Conservation (phyloP, 2,329 filamentous ascomycete species). For the Cytospora mali region DNA sequence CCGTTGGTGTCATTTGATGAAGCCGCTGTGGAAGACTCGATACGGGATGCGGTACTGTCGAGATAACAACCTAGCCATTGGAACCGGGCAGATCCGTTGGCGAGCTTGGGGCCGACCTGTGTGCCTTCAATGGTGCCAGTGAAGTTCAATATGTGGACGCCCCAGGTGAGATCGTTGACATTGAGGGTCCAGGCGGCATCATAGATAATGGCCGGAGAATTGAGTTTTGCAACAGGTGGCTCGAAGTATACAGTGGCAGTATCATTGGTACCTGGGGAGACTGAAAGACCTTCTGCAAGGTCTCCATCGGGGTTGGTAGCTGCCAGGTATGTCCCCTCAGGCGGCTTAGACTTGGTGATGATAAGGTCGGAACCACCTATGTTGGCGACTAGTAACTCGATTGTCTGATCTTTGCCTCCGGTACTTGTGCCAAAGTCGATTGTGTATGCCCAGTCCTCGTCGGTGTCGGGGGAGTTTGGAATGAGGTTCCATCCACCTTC, state of each 20-base stretch:
- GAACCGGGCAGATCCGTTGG: slow-evolving; percentile 25
- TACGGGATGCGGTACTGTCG: slow-evolving; percentile 22
- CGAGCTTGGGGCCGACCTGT: slow-evolving; percentile 21
- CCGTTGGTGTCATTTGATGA: slow-evolving; percentile 26
- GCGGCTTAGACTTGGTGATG: slow-evolving; percentile 43
- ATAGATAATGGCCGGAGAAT: slow-evolving; percentile 32
- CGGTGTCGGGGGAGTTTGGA: slow-evolving; percentile 21
- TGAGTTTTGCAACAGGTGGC: slow-evolving; percentile 22
- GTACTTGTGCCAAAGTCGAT: slow-evolving; percentile 40
- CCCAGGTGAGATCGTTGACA: slow-evolving; percentile 28
- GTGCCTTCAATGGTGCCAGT: slow-evolving; percentile 21
- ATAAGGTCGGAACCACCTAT: slow-evolving; percentile 40
- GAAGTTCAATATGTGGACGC: slow-evolving; percentile 28
- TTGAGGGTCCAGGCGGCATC: slow-evolving; percentile 30
- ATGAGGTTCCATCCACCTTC: slow-evolving; percentile 37
- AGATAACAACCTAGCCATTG: slow-evolving; percentile 28
- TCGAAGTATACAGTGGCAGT: slow-evolving; percentile 21
- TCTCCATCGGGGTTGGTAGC: slow-evolving; percentile 27
- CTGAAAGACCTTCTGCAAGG: slow-evolving; percentile 25
- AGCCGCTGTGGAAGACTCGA: slow-evolving; percentile 23
- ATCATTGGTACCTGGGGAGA: slow-evolving; percentile 15
- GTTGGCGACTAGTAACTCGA: slow-evolving; percentile 35
- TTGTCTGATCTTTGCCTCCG: slow-evolving; percentile 3
- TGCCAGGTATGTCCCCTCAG: slow-evolving; percentile 23
- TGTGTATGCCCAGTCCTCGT: slow-evolving; percentile 11